phyloP scores from a whole-genome alignment of 2,329 filamentous ascomycete species.

The Seiridium unicorne region DNA sequence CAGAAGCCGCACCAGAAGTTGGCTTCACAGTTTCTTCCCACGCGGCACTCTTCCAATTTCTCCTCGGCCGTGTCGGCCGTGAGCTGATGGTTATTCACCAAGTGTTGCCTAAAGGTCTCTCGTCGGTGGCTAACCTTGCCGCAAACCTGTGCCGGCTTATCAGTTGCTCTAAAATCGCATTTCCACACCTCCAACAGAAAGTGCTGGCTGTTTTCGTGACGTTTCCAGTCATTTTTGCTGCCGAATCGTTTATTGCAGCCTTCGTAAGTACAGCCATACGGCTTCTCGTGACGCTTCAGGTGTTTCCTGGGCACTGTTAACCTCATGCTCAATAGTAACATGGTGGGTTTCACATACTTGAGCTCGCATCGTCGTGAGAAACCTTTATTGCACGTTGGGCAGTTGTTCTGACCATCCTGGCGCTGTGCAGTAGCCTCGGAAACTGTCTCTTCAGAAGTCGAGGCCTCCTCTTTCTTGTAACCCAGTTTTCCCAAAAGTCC shows the following conservation, averaged over 20 bases:
- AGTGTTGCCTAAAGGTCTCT: constrained; percentile 61
- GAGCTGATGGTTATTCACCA: constrained; percentile 49
- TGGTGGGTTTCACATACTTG: constrained; percentile 40
- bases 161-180: constrained; percentile 49
- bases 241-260: constrained; percentile 74
- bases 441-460: constrained; percentile 11
- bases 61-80: constrained; percentile 32
- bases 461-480: constrained; percentile 19
- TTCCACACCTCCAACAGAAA: constrained; percentile 69
- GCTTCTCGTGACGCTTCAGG: constrained; percentile 74
- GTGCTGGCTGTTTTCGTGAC: constrained; percentile 82
- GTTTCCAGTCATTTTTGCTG: constrained; percentile 94
- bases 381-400: constrained; percentile 41
- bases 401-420: constrained; percentile 24
- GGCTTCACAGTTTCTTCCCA: constrained; percentile 62
- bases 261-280: constrained; percentile 77
- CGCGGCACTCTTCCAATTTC: constrained; percentile 52
- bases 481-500: constrained; percentile 22
- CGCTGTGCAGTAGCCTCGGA: constrained; percentile 13
- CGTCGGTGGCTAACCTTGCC: constrained; percentile 56
- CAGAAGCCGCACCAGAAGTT: constrained; percentile 92
- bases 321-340: background rate
- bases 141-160: constrained; percentile 40
- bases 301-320: constrained; percentile 65
- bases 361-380: constrained; percentile 55